Percentiles rank a stretch among this genome's conserved stretches.
phyloP scores from a whole-genome alignment of 257 asterid genomes.

The Solanum pinnatisectum region DNA sequence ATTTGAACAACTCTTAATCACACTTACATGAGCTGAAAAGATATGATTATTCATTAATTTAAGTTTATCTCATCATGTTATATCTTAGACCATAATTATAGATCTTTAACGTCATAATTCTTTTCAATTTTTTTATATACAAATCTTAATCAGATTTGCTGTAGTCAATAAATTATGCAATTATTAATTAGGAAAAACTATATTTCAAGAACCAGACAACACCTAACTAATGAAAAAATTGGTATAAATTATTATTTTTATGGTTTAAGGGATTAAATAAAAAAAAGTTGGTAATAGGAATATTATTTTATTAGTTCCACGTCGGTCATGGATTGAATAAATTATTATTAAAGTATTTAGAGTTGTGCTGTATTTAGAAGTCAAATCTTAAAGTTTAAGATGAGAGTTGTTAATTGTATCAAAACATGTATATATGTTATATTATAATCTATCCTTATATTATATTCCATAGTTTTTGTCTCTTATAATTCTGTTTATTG shows the following conservation, averaged over 20 bases:
- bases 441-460: too few species aligned
- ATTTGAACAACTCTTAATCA: neutral
- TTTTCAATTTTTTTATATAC: neutral
- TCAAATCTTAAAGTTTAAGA: neutral
- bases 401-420: neutral
- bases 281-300: neutral
- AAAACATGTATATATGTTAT: too few species aligned
- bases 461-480: neutral
- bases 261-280: neutral
- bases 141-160: neutral
- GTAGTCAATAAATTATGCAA: neutral
- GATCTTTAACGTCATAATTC: neutral
- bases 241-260: neutral
- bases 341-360: neutral
- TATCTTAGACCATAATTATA: neutral
- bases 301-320: neutral
- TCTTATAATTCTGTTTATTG: neutral
- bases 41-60: neutral
- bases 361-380: neutral
- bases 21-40: neutral
- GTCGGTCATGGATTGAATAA: neutral
- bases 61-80: neutral
- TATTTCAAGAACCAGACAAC: neutral
- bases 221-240: neutral
- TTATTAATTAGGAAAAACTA: neutral